Evolutionary conservation across 1,284 basidiomycete genomes (phyloP).

Genomic region (Rhodotorula sp.): DNA sequence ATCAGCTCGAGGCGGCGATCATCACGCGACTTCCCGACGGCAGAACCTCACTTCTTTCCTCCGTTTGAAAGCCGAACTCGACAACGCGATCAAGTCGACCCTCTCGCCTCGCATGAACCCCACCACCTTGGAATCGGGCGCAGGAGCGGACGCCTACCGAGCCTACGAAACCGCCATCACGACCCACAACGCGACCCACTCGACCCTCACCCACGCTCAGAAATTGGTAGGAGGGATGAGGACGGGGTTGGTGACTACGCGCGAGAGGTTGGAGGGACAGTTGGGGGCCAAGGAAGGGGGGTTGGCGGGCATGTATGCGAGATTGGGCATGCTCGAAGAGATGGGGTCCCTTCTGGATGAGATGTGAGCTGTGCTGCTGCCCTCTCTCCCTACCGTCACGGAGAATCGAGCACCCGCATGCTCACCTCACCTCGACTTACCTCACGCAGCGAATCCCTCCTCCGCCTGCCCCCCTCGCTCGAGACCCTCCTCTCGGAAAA

Average conservation of each 20-base stretch:
- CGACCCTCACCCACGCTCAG: constrained; percentile 72
- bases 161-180: constrained; percentile 86
- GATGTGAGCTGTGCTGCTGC: constrained; percentile 61
- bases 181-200: constrained; percentile 74
- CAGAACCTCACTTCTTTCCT: constrained; percentile 68
- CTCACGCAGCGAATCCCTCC: constrained; percentile 72
- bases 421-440: background rate
- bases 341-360: constrained; percentile 86
- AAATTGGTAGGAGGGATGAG: constrained; percentile 71
- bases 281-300: constrained; percentile 27
- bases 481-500: constrained; percentile 97
- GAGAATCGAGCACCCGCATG: background rate
- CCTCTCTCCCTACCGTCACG: background rate
- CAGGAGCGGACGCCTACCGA: constrained; percentile 70
- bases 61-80: constrained; percentile 69
- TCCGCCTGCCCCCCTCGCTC: constrained; percentile 84
- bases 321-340: constrained; percentile 50
- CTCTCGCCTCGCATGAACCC: constrained; percentile 64
- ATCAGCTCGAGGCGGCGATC: background rate
- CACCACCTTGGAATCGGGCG: constrained; percentile 10
- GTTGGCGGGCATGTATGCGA: constrained; percentile 31
- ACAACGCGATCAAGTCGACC: constrained; percentile 73
- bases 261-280: constrained; percentile 47
- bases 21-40: constrained; percentile 51
- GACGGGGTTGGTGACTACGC: constrained; percentile 85